A percentile compares a stretch with the other conserved stretches of the same genome.
Evolutionary conservation across 495 filamentous ascomycete genomes (phyloP).

Genomic region (Penicillium roqueforti): DNA sequence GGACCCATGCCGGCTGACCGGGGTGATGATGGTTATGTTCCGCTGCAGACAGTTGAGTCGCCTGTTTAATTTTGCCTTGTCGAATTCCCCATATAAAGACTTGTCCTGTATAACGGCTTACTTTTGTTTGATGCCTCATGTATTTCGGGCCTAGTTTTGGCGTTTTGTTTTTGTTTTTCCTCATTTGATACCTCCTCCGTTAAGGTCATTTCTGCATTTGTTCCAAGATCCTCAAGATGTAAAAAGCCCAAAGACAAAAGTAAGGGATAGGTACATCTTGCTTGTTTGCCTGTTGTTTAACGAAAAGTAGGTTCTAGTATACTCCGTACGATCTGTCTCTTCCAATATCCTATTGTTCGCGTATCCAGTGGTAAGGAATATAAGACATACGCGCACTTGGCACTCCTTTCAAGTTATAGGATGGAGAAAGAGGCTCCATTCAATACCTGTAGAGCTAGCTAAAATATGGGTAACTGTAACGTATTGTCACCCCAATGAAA

Average conservation of each 20-base stretch:
- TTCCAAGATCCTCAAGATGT: not conserved
- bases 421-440: too few species aligned
- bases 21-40: constrained; percentile 43
- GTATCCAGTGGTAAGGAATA: too few species aligned
- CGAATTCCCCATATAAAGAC: not conserved
- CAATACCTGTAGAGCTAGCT: too few species aligned
- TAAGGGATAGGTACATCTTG: not conserved
- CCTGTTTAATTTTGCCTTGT: constrained; percentile 20
- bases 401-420: too few species aligned
- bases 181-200: constrained; percentile 18
- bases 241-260: not conserved
- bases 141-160: not conserved
- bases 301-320: too few species aligned
- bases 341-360: too few species aligned
- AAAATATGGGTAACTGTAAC: too few species aligned
- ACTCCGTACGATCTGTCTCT: too few species aligned
- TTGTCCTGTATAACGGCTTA: not conserved
- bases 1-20: constrained; percentile 11
- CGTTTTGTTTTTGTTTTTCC: not conserved
- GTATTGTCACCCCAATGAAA: too few species aligned
- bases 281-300: too few species aligned
- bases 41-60: constrained; percentile 42
- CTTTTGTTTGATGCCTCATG: not conserved
- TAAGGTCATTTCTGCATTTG: constrained; percentile 1
- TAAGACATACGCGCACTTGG: too few species aligned